Percentiles rank a stretch among this genome's conserved stretches.
Evolutionary conservation across 371 early-diverging fungal species (phyloP).

Genomic region (Gilbertella persicaria): DNA sequence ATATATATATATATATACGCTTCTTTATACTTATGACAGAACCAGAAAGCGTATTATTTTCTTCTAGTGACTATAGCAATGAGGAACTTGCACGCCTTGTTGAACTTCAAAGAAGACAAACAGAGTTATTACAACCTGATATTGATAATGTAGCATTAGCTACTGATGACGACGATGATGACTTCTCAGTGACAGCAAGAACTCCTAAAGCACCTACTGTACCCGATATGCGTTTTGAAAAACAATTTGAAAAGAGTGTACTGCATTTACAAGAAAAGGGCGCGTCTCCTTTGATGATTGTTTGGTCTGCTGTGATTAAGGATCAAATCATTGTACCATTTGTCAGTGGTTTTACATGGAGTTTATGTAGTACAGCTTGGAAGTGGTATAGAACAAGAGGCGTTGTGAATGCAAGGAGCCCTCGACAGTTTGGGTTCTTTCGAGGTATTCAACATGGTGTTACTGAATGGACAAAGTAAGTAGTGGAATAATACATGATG

Average conservation of each 20-base stretch:
- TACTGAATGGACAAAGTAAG: conserved; percentile 39
- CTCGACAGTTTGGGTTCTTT: conserved; percentile 22
- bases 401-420: conserved; percentile 15
- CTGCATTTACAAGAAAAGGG: conserved; percentile 29
- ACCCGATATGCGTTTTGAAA: conserved; percentile 52
- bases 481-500: background rate
- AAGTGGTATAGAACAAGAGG: conserved; percentile 42
- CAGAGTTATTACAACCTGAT: conserved; percentile 22
- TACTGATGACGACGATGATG: conserved; percentile 24
- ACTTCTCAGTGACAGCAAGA: conserved; percentile 18
- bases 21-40: too few species aligned
- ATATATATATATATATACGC: too few species aligned
- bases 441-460: conserved; percentile 33
- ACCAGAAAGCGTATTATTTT: conserved; percentile 9
- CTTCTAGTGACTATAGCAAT: conserved; percentile 14
- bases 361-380: conserved; percentile 38
- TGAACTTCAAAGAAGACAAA: conserved; percentile 32
- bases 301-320: conserved; percentile 39
- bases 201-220: conserved; percentile 31
- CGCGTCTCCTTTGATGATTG: conserved; percentile 27
- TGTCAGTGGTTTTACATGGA: conserved; percentile 46
- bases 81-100: conserved; percentile 34
- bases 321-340: conserved; percentile 51
- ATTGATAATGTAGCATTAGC: conserved; percentile 18
- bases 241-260: conserved; percentile 41